Base-by-base conservation (phyloP, 2,329 filamentous ascomycete genomes). In the Trichoderma guizhouense region DNA sequence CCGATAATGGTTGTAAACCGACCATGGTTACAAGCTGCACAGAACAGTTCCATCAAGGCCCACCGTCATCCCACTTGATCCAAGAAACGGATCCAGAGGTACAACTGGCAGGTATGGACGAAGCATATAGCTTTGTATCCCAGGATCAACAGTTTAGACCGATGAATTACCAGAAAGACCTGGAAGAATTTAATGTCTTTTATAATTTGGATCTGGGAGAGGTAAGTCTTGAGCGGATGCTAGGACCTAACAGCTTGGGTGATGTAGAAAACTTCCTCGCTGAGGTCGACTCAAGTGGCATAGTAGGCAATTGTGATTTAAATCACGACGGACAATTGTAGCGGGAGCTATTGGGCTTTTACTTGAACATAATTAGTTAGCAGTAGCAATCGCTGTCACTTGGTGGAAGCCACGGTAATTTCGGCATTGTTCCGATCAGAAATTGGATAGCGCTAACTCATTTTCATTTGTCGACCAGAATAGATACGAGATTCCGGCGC, bases 291-390 rank as follows among this genome's bases (percentile, higher is more conserved):
- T 26, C 24, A 24, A 24, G 15, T 26, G n/a, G 9, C 24, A 55
- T 55, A 14, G 51, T 7, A 26, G 51, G 24, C n/a, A 47, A 47
- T 47, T 47, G 43, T 47, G n/a, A 47, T 47, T 9, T 55, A n/a
- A 55, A 26, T 24, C 24, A n/a, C 51, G 14, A 26, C n/a, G n/a
- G 21, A 14, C 24, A n/a, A 55, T 55, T 24, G 24, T 24, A 55
- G 24, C 5, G 24, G 32, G 32, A 34, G 87, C 89, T 73, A 14
- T 34, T 14, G 32, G 32, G 32, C 32, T 6, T 34, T 34, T 14
- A 34, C 12, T 34, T 34, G 32, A 34, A 34, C 2, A 34, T 14
- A 1, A 6, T 34, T 34, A 6, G 14, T 14, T 34, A 34, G 32
- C 32, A 34, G 32, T 34, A 34, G 32, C 32, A 14, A 14, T 34